phyloP scores from a whole-genome alignment of 1,284 basidiomycete genomes.

The Ustilago loliicola region DNA sequence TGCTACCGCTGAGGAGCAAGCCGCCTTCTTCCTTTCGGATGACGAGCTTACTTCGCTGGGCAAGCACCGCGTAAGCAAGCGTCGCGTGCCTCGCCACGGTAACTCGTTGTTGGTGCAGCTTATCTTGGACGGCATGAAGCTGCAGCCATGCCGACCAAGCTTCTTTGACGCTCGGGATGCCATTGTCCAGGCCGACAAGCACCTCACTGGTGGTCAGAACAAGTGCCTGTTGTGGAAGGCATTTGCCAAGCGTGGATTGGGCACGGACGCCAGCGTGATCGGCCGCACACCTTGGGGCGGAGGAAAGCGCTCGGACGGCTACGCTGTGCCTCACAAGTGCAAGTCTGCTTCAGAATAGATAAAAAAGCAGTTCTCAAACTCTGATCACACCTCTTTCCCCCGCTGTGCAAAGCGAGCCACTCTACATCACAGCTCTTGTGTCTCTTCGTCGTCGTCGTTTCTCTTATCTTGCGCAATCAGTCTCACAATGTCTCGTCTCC shows the following conservation, averaged over 20 bases:
- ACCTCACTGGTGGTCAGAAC: constrained; percentile 92
- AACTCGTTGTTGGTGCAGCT: constrained; percentile 90
- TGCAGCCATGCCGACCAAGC: constrained; percentile 87
- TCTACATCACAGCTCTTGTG: not conserved
- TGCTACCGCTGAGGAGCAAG: constrained; percentile 45
- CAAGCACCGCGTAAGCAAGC: constrained; percentile 73
- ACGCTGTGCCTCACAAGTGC: constrained; percentile 72
- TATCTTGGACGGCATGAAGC: constrained; percentile 90
- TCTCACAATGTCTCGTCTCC: not conserved
- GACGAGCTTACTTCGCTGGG: constrained; percentile 61
- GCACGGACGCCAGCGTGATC: constrained; percentile 50
- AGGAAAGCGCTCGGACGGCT: constrained; percentile 76
- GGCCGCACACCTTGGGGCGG: constrained; percentile 94
- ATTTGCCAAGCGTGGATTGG: constrained; percentile 84
- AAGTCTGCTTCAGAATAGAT: constrained; percentile 33
- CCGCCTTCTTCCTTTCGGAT: constrained; percentile 57
- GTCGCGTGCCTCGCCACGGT: constrained; percentile 87
- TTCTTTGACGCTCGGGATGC: constrained; percentile 94
- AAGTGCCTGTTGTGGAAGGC: constrained; percentile 88
- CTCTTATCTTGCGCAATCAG: not conserved
- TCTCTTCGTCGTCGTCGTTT: not conserved
- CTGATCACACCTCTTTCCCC: not conserved
- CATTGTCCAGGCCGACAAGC: constrained; percentile 91
- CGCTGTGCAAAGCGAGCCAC: too few relatives aligned
- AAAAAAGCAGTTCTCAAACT: not conserved